Percentiles rank a stretch among this genome's conserved stretches.
Evolutionary conservation across 352 stramenopile genomes (phyloP).

Genomic region (Thalassiosira mediterranea): DNA sequence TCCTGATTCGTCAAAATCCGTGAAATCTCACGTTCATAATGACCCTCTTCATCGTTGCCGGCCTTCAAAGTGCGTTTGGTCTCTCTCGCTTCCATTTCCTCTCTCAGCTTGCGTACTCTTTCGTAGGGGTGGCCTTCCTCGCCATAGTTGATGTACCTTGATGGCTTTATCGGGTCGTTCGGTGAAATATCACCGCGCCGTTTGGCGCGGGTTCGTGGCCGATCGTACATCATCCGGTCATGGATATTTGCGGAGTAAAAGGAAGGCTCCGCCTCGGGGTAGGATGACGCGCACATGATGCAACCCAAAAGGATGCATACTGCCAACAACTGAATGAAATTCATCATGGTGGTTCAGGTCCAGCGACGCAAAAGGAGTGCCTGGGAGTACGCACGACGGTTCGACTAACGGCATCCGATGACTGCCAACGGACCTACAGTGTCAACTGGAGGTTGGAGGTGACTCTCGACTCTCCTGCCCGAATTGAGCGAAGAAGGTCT

Average conservation of each 20-base stretch:
- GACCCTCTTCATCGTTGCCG: not conserved
- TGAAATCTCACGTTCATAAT: not conserved
- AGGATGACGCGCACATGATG: conserved; percentile 6
- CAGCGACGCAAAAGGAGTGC: no score
- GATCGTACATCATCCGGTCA: conserved; percentile 22
- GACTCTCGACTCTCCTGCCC: no score
- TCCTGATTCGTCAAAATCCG: conserved; percentile 15
- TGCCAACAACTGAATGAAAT: no score
- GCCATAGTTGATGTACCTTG: conserved; percentile 23
- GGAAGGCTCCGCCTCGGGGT: conserved; percentile 7
- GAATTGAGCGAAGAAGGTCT: no score
- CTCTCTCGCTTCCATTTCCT: conserved; percentile 1
- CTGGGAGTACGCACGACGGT: no score
- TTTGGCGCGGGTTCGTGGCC: conserved; percentile 16
- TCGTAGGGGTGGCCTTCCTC: conserved; percentile 24
- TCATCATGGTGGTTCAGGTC: no score
- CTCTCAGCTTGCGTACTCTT: conserved; percentile 17
- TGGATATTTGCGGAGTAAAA: conserved; percentile 8
- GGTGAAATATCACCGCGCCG: conserved; percentile 12
- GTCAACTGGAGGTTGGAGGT: no score
- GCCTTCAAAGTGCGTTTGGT: not conserved
- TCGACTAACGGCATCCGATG: no score
- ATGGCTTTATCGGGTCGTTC: conserved; percentile 3
- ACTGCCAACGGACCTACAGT: no score
- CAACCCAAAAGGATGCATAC: not conserved